Base-by-base conservation (phyloP, 1,284 basidiomycete species). In the Cryptococcus sp. region DNA sequence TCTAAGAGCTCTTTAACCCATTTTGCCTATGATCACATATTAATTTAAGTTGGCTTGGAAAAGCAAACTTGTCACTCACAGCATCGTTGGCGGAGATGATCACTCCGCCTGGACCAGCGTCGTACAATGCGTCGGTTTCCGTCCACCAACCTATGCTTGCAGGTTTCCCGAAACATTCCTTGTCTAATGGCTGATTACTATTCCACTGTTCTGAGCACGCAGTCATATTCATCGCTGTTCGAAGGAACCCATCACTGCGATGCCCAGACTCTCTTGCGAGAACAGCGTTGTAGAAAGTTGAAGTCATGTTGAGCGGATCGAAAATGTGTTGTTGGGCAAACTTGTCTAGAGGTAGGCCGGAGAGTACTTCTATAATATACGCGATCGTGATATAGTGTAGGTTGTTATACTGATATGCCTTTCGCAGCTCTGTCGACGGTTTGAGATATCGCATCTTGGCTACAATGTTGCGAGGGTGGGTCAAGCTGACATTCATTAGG, bases 331-430 rank as follows among this genome's bases (percentile, higher is more conserved):
- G 20, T 15, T 66, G 51, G 19, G 71, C 61, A 47, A 59, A 76
- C 3, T 62, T 57, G 10, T 55, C 50, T 37, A 71, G 67, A 1
- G 68, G 34, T 3, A 55, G 47, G 13, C 65, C 65, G 7, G 67
- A 66, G 29, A 74, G 54, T 10, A 46, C 50, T n/a, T 63, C 49
- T 8, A 75, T 60, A 22, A 77, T 52, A 26, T 63, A 46, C 6
- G 63, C 58, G 1, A 71, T 55, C 5, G 62, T 55, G 11, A 59
- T 38, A 55, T 68, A 73, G 54, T 65, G 64, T 22, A 61, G 34
- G 52, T 76, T 76, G 54, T 64, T 63, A 67, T 77, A 77, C 55
- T 75, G 72, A 47, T 52, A 71, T 7, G 46, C 23, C 37, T 68
- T 58, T 1, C 74, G 69, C 44, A 76, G 49, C 43, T 68, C 68